Conservation (phyloP, 2,329 filamentous ascomycete species). For the Thielaviopsis musarum region DNA sequence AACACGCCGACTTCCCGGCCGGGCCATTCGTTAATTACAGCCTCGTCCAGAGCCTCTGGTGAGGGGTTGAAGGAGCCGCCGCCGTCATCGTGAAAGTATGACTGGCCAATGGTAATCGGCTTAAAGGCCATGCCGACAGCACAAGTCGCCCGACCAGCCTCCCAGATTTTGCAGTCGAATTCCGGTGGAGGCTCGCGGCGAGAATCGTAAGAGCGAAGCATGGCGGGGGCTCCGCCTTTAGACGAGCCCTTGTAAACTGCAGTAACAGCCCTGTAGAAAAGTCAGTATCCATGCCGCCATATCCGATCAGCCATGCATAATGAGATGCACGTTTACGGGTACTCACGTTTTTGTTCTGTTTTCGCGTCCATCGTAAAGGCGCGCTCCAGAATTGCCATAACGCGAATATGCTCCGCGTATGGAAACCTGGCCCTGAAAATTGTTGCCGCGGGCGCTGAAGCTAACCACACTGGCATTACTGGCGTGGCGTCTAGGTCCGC, state of each 20-base stretch:
- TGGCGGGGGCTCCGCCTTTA: constrained; percentile 47
- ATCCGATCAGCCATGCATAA: neutral
- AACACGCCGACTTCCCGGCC: constrained; percentile 85
- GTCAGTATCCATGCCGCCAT: neutral
- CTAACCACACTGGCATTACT: constrained; percentile 75
- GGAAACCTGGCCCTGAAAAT: constrained; percentile 38
- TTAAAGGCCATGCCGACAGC: constrained; percentile 91
- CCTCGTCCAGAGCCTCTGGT: constrained; percentile 74
- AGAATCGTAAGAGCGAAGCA: constrained; percentile 90
- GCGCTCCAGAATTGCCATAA: constrained; percentile 69
- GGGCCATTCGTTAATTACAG: constrained; percentile 84
- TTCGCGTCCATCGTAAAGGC: constrained; percentile 75
- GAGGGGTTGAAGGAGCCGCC: constrained; percentile 82
- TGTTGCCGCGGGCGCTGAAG: constrained; percentile 52
- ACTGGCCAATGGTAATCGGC: constrained; percentile 84
- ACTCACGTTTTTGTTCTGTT: constrained; percentile 79
- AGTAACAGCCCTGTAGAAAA: constrained; percentile 58
- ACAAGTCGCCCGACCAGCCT: constrained; percentile 86
- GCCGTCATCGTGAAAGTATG: constrained; percentile 85
- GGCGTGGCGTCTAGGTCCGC: constrained; percentile 39
- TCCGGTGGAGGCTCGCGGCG: constrained; percentile 79
- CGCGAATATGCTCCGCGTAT: constrained; percentile 36
- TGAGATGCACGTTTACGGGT: neutral
- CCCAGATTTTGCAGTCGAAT: constrained; percentile 91
- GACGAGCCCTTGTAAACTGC: constrained; percentile 76